Evolutionary conservation across 805 yeast genomes (phyloP).

Genomic region (Wickerhamomyces rabaulensis): DNA sequence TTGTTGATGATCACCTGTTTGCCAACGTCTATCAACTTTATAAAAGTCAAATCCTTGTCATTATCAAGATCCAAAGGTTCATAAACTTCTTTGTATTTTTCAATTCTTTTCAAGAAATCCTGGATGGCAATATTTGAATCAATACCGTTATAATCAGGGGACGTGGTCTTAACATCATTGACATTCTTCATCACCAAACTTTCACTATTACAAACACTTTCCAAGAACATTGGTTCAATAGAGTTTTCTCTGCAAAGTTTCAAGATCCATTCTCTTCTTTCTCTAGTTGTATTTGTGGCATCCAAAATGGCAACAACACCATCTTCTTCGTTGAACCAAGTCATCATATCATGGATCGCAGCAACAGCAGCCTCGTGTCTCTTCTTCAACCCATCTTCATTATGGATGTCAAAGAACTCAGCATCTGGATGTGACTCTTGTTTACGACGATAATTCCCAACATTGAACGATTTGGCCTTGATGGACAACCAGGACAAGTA

Average conservation of each 20-base stretch:
- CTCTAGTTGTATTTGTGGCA: slow-evolving; percentile 83
- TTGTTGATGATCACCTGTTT: slow-evolving; percentile 84
- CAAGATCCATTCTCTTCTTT: slow-evolving; percentile 61
- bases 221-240: slow-evolving; percentile 88
- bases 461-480: slow-evolving; percentile 81
- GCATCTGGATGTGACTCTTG: slow-evolving; percentile 62
- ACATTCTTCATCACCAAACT: slow-evolving; percentile 75
- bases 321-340: slow-evolving; percentile 75
- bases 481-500: slow-evolving; percentile 91
- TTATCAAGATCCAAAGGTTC: slow-evolving; percentile 60
- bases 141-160: slow-evolving; percentile 26
- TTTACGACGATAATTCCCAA: slow-evolving; percentile 77
- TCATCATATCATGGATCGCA: slow-evolving; percentile 76
- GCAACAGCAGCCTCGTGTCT: slow-evolving; percentile 64
- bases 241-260: slow-evolving; percentile 55
- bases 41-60: slow-evolving; percentile 70
- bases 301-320: slow-evolving; percentile 93
- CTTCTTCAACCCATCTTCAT: slow-evolving; percentile 56
- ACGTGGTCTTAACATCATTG: slow-evolving; percentile 75
- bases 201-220: slow-evolving; percentile 84
- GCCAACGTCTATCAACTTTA: slow-evolving; percentile 82
- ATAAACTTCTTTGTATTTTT: slow-evolving; percentile 67
- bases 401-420: slow-evolving; percentile 67
- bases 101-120: slow-evolving; percentile 72
- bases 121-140: slow-evolving; percentile 67